Evolutionary conservation across 176 grass and related monocot species (phyloP).

Genomic region (Lolium perenne): DNA sequence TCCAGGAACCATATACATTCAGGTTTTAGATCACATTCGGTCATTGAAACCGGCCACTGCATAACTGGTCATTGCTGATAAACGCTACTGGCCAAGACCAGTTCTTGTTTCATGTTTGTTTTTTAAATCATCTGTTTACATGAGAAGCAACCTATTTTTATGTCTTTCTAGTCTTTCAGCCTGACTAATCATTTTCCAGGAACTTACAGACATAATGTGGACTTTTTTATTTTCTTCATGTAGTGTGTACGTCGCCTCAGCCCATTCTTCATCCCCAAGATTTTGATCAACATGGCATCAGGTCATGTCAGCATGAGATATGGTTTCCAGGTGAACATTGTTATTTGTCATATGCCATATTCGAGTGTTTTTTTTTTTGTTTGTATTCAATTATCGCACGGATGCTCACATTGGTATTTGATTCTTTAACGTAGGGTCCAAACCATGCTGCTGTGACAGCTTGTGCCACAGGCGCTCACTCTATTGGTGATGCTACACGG

Average conservation of each 20-base stretch:
- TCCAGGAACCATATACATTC: neutral
- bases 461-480: constrained; percentile 94
- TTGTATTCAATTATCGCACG: neutral
- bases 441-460: constrained; percentile 98
- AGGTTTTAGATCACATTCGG: neutral
- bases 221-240: constrained; percentile 24
- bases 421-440: constrained; percentile 75
- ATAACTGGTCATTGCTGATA: neutral
- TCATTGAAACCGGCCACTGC: neutral
- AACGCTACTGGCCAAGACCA: neutral
- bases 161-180: neutral
- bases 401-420: constrained; percentile 28
- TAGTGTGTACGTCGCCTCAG: constrained; percentile 86
- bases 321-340: constrained; percentile 76
- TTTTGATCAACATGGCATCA: constrained; percentile 98
- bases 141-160: constrained; percentile 12
- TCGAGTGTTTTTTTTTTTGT: neutral
- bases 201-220: constrained; percentile 13
- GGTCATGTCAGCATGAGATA: constrained; percentile 97
- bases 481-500: constrained; percentile 87
- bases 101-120: neutral
- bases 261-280: constrained; percentile 88
- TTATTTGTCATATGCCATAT: neutral
- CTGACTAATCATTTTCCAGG: neutral
- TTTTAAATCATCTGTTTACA: neutral